phyloP scores from a whole-genome alignment of 1,284 basidiomycete species.

The Melanopsichium pennsylvanicum region DNA sequence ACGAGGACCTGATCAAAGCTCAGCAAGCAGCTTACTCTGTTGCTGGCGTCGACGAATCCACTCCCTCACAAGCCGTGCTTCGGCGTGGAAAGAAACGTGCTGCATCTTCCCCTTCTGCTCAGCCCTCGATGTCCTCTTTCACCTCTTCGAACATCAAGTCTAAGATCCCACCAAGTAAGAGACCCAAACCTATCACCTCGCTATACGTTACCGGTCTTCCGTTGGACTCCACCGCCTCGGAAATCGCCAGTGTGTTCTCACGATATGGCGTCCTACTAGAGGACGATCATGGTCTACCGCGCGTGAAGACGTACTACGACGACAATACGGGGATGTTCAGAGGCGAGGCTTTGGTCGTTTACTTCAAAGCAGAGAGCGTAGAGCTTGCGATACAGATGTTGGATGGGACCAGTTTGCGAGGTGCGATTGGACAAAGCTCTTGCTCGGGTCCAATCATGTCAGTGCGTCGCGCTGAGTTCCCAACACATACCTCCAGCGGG shows the following conservation, averaged over 20 bases:
- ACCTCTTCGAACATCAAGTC: not conserved
- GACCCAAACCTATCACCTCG: constrained; percentile 72
- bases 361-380: constrained; percentile 96
- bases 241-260: constrained; percentile 82
- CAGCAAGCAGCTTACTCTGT: constrained; percentile 39
- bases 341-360: constrained; percentile 94
- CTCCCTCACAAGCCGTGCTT: constrained; percentile 26
- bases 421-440: constrained; percentile 73
- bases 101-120: constrained; percentile 4
- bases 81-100: constrained; percentile 33
- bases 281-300: constrained; percentile 83
- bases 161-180: constrained; percentile 27
- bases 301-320: constrained; percentile 91
- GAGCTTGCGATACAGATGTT: constrained; percentile 82
- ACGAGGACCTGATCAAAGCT: constrained; percentile 77
- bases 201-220: constrained; percentile 90
- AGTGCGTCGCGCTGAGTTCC: constrained; percentile 84
- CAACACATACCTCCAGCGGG: constrained; percentile 3
- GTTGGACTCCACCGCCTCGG: constrained; percentile 76
- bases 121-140: not conserved
- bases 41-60: constrained; percentile 31
- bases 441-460: constrained; percentile 74
- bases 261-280: constrained; percentile 92
- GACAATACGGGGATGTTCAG: constrained; percentile 80
- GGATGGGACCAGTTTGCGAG: constrained; percentile 87